Evolutionary conservation across 345 rosid genomes (phyloP).

Genomic region (Dipteronia sinensis): DNA sequence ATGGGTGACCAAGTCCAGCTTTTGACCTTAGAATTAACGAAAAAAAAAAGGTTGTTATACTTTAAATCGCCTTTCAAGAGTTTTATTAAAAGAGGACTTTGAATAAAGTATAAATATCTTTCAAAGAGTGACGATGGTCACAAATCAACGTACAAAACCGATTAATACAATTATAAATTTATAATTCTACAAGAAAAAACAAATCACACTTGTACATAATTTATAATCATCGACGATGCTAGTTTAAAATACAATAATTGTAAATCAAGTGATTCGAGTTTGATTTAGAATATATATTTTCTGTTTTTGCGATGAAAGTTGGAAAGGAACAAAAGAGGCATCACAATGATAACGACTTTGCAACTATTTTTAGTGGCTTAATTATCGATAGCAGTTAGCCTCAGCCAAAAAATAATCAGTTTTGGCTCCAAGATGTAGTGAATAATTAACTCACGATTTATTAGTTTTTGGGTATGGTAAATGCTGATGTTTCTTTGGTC

Average conservation of each 20-base stretch:
- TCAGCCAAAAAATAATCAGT: no score
- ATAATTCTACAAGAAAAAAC: no score
- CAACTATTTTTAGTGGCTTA: background rate
- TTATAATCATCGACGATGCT: background rate
- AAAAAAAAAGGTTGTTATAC: no score
- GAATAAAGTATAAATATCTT: background rate
- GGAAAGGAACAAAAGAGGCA: background rate
- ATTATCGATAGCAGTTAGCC: no score
- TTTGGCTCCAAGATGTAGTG: no score
- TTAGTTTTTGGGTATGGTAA: no score
- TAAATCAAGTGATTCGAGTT: background rate
- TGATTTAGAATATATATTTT: background rate
- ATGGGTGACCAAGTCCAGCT: background rate
- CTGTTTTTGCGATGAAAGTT: no score
- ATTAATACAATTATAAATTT: no score
- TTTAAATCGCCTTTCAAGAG: background rate
- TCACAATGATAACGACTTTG: background rate
- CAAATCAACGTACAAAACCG: background rate
- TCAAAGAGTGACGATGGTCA: background rate
- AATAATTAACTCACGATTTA: no score
- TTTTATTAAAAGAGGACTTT: no score
- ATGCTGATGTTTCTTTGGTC: no score
- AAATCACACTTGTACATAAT: background rate
- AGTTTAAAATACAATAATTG: background rate
- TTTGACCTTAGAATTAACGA: background rate